Conservation (phyloP, 371 early-diverging fungal genomes). For the Quaeritorhiza haematococci region DNA sequence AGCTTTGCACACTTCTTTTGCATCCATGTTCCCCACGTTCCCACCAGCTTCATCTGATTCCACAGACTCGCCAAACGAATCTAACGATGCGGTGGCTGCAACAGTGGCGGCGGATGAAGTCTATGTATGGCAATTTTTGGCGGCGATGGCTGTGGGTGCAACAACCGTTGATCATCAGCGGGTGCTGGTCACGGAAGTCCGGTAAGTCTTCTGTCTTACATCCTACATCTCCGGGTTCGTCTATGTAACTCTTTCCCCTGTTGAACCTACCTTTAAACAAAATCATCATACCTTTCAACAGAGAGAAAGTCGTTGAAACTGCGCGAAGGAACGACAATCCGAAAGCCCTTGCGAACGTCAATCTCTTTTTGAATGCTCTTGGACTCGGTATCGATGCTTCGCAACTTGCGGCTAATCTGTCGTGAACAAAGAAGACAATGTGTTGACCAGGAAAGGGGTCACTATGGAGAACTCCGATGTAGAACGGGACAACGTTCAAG, state of each 20-base stretch:
- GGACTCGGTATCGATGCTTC: conserved; percentile 82
- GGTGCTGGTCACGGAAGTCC: conserved; percentile 81
- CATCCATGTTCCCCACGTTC: conserved; percentile 71
- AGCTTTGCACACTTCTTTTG: conserved; percentile 69
- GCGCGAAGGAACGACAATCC: conserved; percentile 63
- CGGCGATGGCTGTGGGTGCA: conserved; percentile 89
- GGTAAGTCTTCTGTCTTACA: conserved; percentile 8
- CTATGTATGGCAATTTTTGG: conserved; percentile 97
- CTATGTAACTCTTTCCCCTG: background rate
- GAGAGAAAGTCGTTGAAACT: conserved; percentile 83
- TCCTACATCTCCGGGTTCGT: too few species aligned
- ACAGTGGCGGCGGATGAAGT: conserved; percentile 67
- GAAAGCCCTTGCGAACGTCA: conserved; percentile 73
- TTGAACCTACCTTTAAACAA: background rate
- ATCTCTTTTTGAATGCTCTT: conserved; percentile 89
- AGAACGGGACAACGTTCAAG: too few species aligned
- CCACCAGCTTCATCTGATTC: conserved; percentile 7
- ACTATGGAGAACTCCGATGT: too few species aligned
- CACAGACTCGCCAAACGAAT: background rate
- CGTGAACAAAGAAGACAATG: too few species aligned
- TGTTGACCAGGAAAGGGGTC: too few species aligned
- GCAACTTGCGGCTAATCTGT: conserved; percentile 66
- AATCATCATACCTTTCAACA: background rate
- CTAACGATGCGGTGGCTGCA: background rate
- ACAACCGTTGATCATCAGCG: conserved; percentile 87